phyloP scores from a whole-genome alignment of 1,284 basidiomycete genomes.

The Exsudoporus floridanus region DNA sequence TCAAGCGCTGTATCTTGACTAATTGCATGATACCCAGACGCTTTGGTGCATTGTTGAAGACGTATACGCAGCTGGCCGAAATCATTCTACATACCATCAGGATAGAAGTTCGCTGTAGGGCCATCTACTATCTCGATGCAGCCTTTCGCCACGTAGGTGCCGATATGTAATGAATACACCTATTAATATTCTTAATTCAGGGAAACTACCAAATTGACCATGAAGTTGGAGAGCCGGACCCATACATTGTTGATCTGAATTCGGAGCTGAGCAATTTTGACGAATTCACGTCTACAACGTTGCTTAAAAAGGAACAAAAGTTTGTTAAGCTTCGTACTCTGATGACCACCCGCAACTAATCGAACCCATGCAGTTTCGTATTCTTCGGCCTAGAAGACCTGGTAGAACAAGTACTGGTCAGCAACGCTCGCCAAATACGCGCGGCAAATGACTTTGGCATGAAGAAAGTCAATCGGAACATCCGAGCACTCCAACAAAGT shows the following conservation, averaged over 20 bases:
- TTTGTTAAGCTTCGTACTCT: slow-evolving; percentile 38
- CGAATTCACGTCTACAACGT: slow-evolving; percentile 60
- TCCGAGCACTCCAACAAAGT: slow-evolving; percentile 90
- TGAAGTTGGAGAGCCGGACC: slow-evolving; percentile 88
- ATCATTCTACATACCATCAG: slow-evolving; percentile 88
- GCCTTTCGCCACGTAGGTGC: slow-evolving; percentile 68
- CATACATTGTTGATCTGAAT: slow-evolving; percentile 87
- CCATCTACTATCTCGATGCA: slow-evolving; percentile 79
- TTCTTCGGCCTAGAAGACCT: slow-evolving; percentile 87
- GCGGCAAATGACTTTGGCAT: slow-evolving; percentile 78
- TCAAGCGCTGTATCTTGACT: not conserved
- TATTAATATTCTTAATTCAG: slow-evolving; percentile 39
- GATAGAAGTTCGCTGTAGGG: slow-evolving; percentile 84
- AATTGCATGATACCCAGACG: slow-evolving; percentile 53
- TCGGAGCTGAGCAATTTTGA: slow-evolving; percentile 77
- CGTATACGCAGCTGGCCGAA: slow-evolving; percentile 86
- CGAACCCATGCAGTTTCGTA: slow-evolving; percentile 58
- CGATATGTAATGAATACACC: not conserved
- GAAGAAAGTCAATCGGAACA: slow-evolving; percentile 87
- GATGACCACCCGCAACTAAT: slow-evolving; percentile 1
- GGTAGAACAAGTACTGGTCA: slow-evolving; percentile 82
- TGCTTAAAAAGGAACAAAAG: slow-evolving; percentile 68
- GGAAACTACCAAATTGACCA: slow-evolving; percentile 81
- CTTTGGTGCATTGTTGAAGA: slow-evolving; percentile 86
- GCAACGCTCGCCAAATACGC: slow-evolving; percentile 71